Evolutionary conservation across 78 protist genomes (phyloP), one percentile per base, ranked within the genome.

Genomic region (Tieghemostelium lacteum): DNA sequence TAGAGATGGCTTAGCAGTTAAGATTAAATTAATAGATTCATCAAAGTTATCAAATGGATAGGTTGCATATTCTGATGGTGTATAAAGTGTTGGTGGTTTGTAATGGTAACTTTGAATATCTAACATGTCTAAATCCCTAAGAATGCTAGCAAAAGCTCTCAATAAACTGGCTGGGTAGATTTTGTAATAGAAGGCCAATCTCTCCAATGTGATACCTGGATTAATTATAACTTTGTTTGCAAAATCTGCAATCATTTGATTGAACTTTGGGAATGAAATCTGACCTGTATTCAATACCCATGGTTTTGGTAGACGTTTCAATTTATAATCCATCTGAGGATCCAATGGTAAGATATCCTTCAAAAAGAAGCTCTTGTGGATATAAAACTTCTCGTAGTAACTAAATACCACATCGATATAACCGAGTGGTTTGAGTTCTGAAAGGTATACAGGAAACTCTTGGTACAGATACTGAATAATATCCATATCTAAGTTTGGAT

Each of bases 121-220:
- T 4, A 69, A 10, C 28, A 45, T 45, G 28, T 69, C 61, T 14
- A 69, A 29, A 4, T n/a, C 17, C 28, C 49, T 36, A 16, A 69
- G 16, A 7, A 69, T 24, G 20, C 26, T 49, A 4, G 61, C 57
- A 16, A 29, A 36, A 19, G 39, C 75, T 69, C 49, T 69, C 14
- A 69, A 39, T 20, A 69, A 19, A 45, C 52, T 2, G 3, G 42
- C 34, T 16, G 57, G 22, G 17, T 69, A 69, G 3, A 22, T 69
- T 49, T 69, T 42, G 10, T 45, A 52, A 20, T 29, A 24, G 1
- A 45, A 36, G 2, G 61, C 12, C 3, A 69, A 36, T 24, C 5
- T 29, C 16, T 69, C 75, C 26, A 69, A 69, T 0, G 75, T 69
- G 10, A 49, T 45, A 29, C 75, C 75, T 17, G 75, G 75, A 31